These are phyloP conservation scores for Quercus rubra DNA, from an alignment of 306 rosid species.

Conservation along the genomic window DNA sequence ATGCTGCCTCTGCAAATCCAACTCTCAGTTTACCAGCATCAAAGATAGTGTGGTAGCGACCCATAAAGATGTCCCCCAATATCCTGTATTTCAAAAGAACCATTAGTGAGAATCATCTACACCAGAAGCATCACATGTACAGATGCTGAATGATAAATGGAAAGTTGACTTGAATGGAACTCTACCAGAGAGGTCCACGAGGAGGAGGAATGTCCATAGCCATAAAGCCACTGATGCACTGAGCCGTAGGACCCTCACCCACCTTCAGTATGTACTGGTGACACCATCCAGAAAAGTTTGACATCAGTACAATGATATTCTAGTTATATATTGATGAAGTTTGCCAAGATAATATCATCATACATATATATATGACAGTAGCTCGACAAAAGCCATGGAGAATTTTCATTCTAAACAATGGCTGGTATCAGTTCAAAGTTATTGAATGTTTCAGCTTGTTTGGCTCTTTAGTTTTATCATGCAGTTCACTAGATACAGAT, in stretches of 20 bases:
- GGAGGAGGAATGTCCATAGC: slow-evolving; percentile 89
- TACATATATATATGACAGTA: neutral
- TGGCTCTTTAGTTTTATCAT: too few species aligned
- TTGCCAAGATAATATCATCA: neutral
- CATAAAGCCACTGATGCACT: slow-evolving; percentile 88
- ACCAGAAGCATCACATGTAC: slow-evolving; percentile 19
- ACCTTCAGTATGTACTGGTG: slow-evolving; percentile 79
- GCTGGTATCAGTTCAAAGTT: neutral
- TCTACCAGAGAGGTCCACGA: slow-evolving; percentile 93
- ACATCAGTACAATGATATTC: neutral
- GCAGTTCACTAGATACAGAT: too few species aligned
- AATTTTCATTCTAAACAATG: neutral
- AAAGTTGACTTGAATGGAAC: neutral
- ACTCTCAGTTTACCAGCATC: slow-evolving; percentile 70
- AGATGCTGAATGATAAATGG: neutral
- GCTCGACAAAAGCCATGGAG: neutral
- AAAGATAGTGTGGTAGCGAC: slow-evolving; percentile 82
- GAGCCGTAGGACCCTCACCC: slow-evolving; percentile 64
- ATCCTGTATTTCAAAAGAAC: slow-evolving; percentile 58
- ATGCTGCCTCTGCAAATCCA: slow-evolving; percentile 89
- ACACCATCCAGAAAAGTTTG: slow-evolving; percentile 25
- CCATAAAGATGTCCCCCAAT: slow-evolving; percentile 93
- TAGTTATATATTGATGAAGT: neutral
- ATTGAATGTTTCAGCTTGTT: too few species aligned
- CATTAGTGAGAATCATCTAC: slow-evolving; percentile 19